These are phyloP conservation scores for Erythrobasidium hasegawianum DNA, from an alignment of 1,284 basidiomycete species.

Conservation along the genomic window DNA sequence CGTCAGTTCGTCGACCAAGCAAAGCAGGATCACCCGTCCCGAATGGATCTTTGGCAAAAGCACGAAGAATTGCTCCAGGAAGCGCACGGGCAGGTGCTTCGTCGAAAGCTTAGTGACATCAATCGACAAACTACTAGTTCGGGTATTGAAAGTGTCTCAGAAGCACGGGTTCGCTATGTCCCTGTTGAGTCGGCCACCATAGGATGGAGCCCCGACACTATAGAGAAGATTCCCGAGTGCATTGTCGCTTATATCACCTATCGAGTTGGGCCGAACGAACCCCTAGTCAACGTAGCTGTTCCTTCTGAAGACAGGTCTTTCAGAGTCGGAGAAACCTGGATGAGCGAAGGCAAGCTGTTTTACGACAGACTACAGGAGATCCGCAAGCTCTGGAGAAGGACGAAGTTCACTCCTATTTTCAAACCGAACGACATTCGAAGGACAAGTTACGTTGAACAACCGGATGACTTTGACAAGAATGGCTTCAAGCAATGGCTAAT, in stretches of 20 bases:
- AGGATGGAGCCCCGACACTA: neutral
- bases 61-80: neutral
- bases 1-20: neutral
- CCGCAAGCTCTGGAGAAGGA: neutral
- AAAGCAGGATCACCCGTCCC: neutral
- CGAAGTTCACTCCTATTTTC: neutral
- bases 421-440: neutral
- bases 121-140: neutral
- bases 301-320: neutral
- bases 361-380: neutral
- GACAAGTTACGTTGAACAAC: neutral
- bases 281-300: neutral
- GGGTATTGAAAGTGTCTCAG: neutral
- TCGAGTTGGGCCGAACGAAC: neutral
- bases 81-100: neutral
- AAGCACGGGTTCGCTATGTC: neutral
- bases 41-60: neutral
- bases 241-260: neutral
- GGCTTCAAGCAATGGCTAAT: neutral
- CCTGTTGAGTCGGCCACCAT: neutral
- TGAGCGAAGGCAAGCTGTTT: neutral
- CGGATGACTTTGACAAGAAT: neutral
- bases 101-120: neutral
- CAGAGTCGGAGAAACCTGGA: neutral
- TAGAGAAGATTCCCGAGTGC: neutral